phyloP scores from a whole-genome alignment of 2,329 filamentous ascomycete species.

The Didymella glomerata region DNA sequence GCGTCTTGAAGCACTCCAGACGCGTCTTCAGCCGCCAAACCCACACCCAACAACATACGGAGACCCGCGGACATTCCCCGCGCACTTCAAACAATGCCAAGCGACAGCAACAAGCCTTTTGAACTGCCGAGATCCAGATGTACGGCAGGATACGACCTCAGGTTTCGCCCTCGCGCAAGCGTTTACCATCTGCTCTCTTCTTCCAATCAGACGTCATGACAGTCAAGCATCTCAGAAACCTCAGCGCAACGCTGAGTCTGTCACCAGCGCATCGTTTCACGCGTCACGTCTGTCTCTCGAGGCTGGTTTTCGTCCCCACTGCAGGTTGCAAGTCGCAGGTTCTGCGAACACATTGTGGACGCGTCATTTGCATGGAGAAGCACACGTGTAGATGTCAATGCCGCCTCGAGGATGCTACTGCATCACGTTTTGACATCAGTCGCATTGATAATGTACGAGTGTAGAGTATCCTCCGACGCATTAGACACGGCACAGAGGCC shows the following conservation, averaged over 20 bases:
- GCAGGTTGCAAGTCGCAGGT: neutral
- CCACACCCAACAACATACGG: constrained; percentile 22
- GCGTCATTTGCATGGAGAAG: neutral
- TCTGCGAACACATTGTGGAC: neutral
- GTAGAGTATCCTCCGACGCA: neutral
- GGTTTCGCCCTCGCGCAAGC: neutral
- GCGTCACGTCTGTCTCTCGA: constrained; percentile 5
- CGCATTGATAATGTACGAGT: constrained; percentile 5
- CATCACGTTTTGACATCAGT: neutral
- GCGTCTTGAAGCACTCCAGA: constrained; percentile 20
- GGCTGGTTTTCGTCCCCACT: neutral
- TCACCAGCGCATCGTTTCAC: constrained; percentile 9
- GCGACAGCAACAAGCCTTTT: constrained; percentile 7
- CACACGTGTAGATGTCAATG: neutral
- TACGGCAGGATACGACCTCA: neutral
- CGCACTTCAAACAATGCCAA: constrained; percentile 8
- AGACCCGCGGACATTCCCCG: constrained; percentile 18
- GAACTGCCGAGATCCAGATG: constrained; percentile 10
- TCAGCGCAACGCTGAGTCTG: neutral
- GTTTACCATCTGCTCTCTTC: neutral
- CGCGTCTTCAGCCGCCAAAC: constrained; percentile 18
- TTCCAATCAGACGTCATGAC: neutral
- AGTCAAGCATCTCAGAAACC: neutral
- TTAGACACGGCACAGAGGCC: constrained; percentile 38
- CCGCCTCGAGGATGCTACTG: neutral